Base-by-base conservation (phyloP, 495 filamentous ascomycete genomes). In the Penicillium tannophilum region DNA sequence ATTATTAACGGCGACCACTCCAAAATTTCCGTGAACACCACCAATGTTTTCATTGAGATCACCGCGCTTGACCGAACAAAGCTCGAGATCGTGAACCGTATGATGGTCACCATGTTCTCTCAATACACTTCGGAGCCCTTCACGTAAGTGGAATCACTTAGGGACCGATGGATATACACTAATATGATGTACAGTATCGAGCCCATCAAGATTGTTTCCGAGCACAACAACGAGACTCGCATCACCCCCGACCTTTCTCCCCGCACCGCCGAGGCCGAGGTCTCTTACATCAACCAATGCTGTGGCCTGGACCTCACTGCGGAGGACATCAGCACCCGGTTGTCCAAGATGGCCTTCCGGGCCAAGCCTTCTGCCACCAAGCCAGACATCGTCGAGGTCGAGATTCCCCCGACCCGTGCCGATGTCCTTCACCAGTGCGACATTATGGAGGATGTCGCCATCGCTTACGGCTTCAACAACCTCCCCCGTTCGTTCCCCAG, bases 1-100 rank as follows among this genome's bases (percentile, higher is more conserved):
- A 97, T 98, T 69, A 99, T 99, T 81, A 99, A 99, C 76, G 86
- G 92, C 60, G 84, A 99, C 66, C 92, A 90, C 75, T 96, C 92
- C 54, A 99, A 98, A 78, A 98, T 99, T 68, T 90, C 83, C 1
- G 77, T 96, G 41, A 78, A 91, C 65, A 97, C 92, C 48, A 90
- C 79, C 63, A 97, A 98, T 72, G 82, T 98, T 68, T 91, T 98
- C 78, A 93, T 99, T 70, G 94, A 99, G 70, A 90, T 96, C 63
- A 99, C 94, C 20, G 94, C 92, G n/a, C 90, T 91, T 20, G 94
- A 99, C 76, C 86, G 88, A 72, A 99, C 94, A 8, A 99, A 99
- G 78, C 84, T 97, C 16, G 93, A 97, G 64, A 91, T 98, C 66
- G 93, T 97, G 51, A 91, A 88, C 79, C 91, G 91, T 63, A 93